Base-by-base conservation (phyloP, 1,284 basidiomycete species). In the Golubevia pallescens region DNA sequence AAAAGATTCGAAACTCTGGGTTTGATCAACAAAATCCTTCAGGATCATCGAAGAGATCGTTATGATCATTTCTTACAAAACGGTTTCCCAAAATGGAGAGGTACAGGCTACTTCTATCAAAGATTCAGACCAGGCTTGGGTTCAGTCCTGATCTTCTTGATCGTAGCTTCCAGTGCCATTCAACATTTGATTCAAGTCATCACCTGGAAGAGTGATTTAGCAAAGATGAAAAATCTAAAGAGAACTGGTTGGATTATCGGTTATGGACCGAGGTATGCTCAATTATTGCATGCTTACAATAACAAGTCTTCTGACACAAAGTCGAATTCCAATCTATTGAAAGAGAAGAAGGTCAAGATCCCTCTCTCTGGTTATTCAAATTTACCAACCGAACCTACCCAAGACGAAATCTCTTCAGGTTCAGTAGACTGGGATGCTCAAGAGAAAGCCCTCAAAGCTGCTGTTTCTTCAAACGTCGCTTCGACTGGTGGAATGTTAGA, bases 71-170 rank as follows among this genome's bases (percentile, higher is more conserved):
- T 84, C 57, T 63, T 85, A 55, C 65, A 63, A 23, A 70, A 76
- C 14, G 82, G 82, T 7, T 85, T 85, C 63, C 82, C 82, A 20
- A 76, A 77, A 42, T 85, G 81, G 81, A 67, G 78, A 14, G 63
- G 67, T 1, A 78, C 72, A 14, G 82, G 81, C 6, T 85, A 79
- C 67, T 82, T 73, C 42, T 85, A 85, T 62, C 58, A 69, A 24
- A 68, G 82, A 0, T 85, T 74, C 64, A 61, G 82, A 6, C 82
- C 82, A 0, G 75, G 78, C 1, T 60, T 85, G 3, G 68, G 56
- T 3, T 51, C 66, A 2, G 77, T 80, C 1, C 10, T 85, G 20
- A 58, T 71, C 0, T 63, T 79, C 1, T 58, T 85, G 13, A 63
- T 80, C 14, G 20, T 73, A 0, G 54, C 74, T 13, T 75, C 74